Conservation (phyloP, 148 eudicot genomes). For the Chenopodium berlandieri region DNA sequence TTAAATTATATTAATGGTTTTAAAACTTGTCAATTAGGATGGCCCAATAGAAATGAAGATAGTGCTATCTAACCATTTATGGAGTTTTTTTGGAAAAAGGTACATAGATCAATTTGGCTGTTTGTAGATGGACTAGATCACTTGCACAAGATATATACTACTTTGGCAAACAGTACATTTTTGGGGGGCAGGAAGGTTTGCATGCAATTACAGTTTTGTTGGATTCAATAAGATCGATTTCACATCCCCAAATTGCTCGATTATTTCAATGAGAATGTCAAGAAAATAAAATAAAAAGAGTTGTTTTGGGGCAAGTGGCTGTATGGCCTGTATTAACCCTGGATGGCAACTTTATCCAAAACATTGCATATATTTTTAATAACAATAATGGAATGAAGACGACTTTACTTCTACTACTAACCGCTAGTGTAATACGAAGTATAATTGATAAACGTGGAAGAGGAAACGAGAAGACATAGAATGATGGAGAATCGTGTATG, state of each 20-base stretch:
- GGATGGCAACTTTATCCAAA: conserved; percentile 2
- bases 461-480: neutral
- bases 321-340: neutral
- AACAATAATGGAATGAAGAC: neutral
- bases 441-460: neutral
- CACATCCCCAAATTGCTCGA: conserved; percentile 10
- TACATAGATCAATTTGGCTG: neutral
- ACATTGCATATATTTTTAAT: neutral
- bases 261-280: neutral
- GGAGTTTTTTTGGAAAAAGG: neutral
- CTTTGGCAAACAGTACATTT: neutral
- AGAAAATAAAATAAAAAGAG: neutral
- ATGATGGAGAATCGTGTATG: conserved; percentile 17
- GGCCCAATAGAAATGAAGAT: too few species aligned
- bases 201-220: conserved; percentile 1
- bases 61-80: too few species aligned
- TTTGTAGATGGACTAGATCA: neutral
- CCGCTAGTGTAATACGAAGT: neutral
- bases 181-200: neutral
- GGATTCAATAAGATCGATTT: neutral
- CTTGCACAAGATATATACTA: neutral
- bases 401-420: neutral
- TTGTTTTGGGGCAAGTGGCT: neutral
- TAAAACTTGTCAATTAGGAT: too few species aligned
- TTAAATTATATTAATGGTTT: too few species aligned